Conservation (phyloP, 495 filamentous ascomycete genomes). For the Penicillium herquei region DNA sequence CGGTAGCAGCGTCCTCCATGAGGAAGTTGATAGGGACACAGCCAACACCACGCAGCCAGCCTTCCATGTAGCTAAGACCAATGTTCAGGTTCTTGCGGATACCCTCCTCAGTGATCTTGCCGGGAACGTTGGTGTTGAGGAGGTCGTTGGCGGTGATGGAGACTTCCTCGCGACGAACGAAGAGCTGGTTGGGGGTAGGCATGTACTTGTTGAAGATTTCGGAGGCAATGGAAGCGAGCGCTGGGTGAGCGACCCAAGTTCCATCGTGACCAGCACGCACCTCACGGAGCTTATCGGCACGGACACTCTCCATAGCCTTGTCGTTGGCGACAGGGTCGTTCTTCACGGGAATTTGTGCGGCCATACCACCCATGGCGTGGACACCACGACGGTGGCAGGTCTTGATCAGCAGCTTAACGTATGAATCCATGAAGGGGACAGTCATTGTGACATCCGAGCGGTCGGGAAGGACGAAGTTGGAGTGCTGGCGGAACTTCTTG, state of each 20-base stretch:
- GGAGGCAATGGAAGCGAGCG: slow-evolving; percentile 81
- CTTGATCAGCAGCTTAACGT: slow-evolving; percentile 94
- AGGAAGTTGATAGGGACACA: slow-evolving; percentile 98
- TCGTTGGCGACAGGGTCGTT: slow-evolving; percentile 87
- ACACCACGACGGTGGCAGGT: slow-evolving; percentile 95
- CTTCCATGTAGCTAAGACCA: slow-evolving; percentile 97
- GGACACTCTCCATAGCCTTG: slow-evolving; percentile 89
- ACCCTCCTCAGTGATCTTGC: slow-evolving; percentile 88
- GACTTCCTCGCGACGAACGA: slow-evolving; percentile 86
- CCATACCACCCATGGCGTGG: slow-evolving; percentile 99
- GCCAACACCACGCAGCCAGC: slow-evolving; percentile 90
- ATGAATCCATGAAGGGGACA: slow-evolving; percentile 97
- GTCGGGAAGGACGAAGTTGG: slow-evolving; percentile 90
- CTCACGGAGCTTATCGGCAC: slow-evolving; percentile 94
- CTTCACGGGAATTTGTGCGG: slow-evolving; percentile 98
- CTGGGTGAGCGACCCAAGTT: slow-evolving; percentile 96
- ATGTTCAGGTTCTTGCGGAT: slow-evolving; percentile 99
- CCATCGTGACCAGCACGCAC: slow-evolving; percentile 94
- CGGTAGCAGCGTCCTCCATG: slow-evolving; percentile 99
- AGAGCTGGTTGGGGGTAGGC: slow-evolving; percentile 98
- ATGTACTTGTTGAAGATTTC: slow-evolving; percentile 99
- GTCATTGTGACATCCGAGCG: slow-evolving; percentile 94
- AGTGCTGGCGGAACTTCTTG: slow-evolving; percentile 97
- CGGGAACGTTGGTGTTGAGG: slow-evolving; percentile 97
- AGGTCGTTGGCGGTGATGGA: slow-evolving; percentile 83